Percentiles rank a stretch among this genome's conserved stretches.
phyloP scores from a whole-genome alignment of 2,329 filamentous ascomycete species.

The Trichoderma afroharzianum region DNA sequence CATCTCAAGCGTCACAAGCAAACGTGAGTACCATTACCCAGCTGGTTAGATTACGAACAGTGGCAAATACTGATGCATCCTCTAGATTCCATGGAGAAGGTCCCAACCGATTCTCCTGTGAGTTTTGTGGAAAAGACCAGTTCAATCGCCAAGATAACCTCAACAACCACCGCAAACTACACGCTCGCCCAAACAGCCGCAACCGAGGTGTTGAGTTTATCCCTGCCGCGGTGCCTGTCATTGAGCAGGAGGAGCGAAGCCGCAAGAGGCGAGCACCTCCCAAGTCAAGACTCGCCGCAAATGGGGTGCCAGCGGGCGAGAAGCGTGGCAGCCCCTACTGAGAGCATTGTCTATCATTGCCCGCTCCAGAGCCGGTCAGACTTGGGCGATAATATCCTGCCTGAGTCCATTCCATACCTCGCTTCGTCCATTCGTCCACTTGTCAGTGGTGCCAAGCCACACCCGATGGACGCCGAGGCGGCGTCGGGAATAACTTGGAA shows the following conservation, averaged over 20 bases:
- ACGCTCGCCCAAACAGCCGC: slow-evolving; percentile 37
- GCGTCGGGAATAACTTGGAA: slow-evolving; percentile 3
- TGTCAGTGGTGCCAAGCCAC: slow-evolving; percentile 5
- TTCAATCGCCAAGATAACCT: slow-evolving; percentile 42
- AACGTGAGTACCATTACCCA: slow-evolving; percentile 39
- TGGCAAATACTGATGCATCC: not conserved
- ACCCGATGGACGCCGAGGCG: slow-evolving; percentile 7
- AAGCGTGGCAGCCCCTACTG: slow-evolving; percentile 25
- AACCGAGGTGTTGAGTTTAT: slow-evolving; percentile 41
- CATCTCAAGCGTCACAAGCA: slow-evolving; percentile 54
- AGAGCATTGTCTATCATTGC: not conserved
- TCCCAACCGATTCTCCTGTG: slow-evolving; percentile 39
- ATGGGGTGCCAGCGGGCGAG: slow-evolving; percentile 17
- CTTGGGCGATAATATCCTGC: not conserved
- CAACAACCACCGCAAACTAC: slow-evolving; percentile 41
- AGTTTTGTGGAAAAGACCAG: slow-evolving; percentile 42
- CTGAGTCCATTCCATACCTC: not conserved
- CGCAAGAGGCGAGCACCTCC: slow-evolving; percentile 38
- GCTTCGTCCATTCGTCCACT: not conserved
- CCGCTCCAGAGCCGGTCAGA: not conserved
- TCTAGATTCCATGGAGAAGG: slow-evolving; percentile 37
- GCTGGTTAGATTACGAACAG: not conserved
- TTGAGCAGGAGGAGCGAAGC: slow-evolving; percentile 39
- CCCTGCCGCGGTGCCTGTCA: slow-evolving; percentile 38
- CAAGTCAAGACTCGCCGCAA: slow-evolving; percentile 32